These are phyloP conservation scores for Pyrus communis DNA, from an alignment of 306 rosid genomes.

Conservation along the genomic window DNA sequence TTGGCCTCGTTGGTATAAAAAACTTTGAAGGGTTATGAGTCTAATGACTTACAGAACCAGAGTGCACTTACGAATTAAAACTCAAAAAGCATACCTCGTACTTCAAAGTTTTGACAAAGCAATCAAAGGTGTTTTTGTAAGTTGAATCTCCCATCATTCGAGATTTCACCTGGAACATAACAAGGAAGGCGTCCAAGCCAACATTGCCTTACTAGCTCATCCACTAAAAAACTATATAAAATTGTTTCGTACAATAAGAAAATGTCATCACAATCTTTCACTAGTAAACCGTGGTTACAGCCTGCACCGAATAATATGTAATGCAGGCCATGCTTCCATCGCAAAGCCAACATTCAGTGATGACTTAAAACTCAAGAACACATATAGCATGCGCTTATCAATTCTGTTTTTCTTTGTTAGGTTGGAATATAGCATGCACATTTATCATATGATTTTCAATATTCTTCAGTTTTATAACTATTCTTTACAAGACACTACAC, in stretches of 20 bases:
- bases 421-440: neutral
- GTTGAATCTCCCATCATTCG: constrained; percentile 99
- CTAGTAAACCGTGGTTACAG: constrained; percentile 17
- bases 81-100: constrained; percentile 58
- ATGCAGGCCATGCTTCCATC: neutral
- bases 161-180: constrained; percentile 73
- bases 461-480: neutral
- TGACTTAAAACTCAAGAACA: neutral
- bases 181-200: constrained; percentile 25
- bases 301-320: neutral
- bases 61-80: neutral
- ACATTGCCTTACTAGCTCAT: constrained; percentile 21
- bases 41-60: neutral
- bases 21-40: too few species aligned
- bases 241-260: constrained; percentile 11
- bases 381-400: neutral
- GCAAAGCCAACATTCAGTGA: constrained; percentile 2
- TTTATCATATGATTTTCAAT: neutral
- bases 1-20: neutral
- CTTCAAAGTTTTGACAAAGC: constrained; percentile 75
- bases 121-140: constrained; percentile 81
- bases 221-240: constrained; percentile 18
- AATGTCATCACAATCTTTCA: constrained; percentile 24
- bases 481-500: neutral
- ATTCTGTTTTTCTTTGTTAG: neutral